Evolutionary conservation across 2,329 filamentous ascomycete species (phyloP).

Genomic region (Bipolaris gigantea): DNA sequence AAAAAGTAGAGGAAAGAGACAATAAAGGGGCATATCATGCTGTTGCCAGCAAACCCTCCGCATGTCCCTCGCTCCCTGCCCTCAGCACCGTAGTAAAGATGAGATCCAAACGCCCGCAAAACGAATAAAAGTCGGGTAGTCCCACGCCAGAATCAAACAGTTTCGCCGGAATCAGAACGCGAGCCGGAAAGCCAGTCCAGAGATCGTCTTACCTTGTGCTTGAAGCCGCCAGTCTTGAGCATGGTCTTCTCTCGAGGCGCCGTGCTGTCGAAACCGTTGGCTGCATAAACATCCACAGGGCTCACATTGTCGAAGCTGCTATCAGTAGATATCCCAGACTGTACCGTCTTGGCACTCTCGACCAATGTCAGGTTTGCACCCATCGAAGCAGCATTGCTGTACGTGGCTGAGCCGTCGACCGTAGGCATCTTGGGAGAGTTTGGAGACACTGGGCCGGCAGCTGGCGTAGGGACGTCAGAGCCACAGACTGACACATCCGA

Average conservation of each 20-base stretch:
- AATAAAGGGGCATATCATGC: background rate
- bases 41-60: background rate
- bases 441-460: conserved; percentile 39
- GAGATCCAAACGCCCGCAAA: background rate
- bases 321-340: conserved; percentile 9
- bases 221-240: conserved; percentile 3
- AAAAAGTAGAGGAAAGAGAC: background rate
- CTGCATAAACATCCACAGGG: background rate
- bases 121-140: background rate
- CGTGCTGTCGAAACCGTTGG: background rate
- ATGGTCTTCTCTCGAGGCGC: background rate
- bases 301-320: conserved; percentile 19
- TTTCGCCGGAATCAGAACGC: conserved; percentile 8
- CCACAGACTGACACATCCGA: conserved; percentile 20
- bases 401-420: conserved; percentile 91
- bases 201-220: conserved; percentile 23
- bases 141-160: conserved; percentile 6
- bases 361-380: conserved; percentile 86
- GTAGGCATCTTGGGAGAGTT: conserved; percentile 34
- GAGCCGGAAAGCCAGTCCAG: conserved; percentile 14
- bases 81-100: conserved; percentile 9
- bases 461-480: conserved; percentile 11
- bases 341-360: conserved; percentile 62
- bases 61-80: conserved; percentile 6
- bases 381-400: conserved; percentile 91